Percentiles rank a stretch among this genome's conserved stretches.
Conservation (phyloP, 352 stramenopile genomes). For the Globisporangium cylindrosporum region DNA sequence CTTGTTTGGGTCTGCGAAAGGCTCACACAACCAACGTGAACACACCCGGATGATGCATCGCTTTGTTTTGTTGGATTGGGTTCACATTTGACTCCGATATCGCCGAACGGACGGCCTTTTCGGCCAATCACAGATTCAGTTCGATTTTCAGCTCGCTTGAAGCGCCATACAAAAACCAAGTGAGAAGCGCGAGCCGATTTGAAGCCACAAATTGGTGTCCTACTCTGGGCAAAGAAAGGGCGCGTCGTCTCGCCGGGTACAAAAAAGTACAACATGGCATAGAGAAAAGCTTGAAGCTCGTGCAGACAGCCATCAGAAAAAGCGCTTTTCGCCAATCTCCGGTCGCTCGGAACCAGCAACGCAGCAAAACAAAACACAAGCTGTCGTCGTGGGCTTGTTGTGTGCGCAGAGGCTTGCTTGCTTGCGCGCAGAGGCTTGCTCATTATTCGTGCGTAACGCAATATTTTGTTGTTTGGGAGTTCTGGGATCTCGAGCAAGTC, state of each 20-base stretch:
- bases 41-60: neutral
- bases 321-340: conserved; percentile 2
- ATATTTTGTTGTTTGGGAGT: conserved; percentile 1
- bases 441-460: conserved; percentile 4
- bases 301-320: neutral
- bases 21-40: neutral
- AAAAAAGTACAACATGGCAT: neutral
- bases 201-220: conserved; percentile 12
- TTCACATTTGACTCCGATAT: conserved; percentile 5
- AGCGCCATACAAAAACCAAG: neutral
- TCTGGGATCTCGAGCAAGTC: neutral
- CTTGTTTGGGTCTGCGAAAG: neutral
- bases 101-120: neutral
- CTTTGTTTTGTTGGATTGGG: neutral
- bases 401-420: conserved; percentile 1
- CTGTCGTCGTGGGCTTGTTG: neutral
- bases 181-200: neutral
- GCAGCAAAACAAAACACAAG: neutral
- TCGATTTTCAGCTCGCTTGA: conserved; percentile 1
- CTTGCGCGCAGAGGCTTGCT: conserved; percentile 3
- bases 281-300: conserved; percentile 6
- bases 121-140: conserved; percentile 9
- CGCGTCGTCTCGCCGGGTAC: neutral
- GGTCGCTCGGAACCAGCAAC: neutral
- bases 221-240: neutral